Evolutionary conservation across 2,329 filamentous ascomycete species (phyloP), one percentile per base, ranked within the genome.

Genomic region (Neonectria coccinea): DNA sequence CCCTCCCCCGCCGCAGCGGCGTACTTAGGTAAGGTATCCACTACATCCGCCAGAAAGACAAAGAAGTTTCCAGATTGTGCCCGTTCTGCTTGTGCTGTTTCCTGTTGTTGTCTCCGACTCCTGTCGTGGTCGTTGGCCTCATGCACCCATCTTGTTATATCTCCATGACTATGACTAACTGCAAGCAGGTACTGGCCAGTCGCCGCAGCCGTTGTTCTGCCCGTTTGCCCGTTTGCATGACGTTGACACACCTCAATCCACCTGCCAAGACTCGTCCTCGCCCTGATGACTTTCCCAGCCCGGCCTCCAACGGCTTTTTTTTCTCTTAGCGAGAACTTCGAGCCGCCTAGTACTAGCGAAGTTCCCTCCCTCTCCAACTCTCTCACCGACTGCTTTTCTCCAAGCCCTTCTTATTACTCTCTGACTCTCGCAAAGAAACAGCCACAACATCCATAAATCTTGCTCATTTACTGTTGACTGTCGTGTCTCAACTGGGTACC

Each of bases 211-310:
- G 48, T 45, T 51, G 9, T 22, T 56, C 44, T 45, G 42, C 45
- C 5, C 10, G n/a, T 59, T 53, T 56, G 44, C 56, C 47, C 42
- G 66, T 71, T 70, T 73, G 70, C 70, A 73, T 73, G 70, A 73
- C 67, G 64, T 69, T 73, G 70, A 72, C 70, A 71, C 70, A 73
- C 62, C 54, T 59, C 66, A 67, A 62, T 67, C 71, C 52, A 42
- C 54, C 50, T 63, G 64, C 61, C 68, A 66, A 69, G 64, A 59
- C 47, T 53, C 44, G n/a, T 42, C 36, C 53, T 50, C 53, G 27
- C 22, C n/a, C 27, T 10, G 5, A 27, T 10, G 27, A 31, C 14
- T 31, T 42, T 20, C 9, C 31, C 31, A 33, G 31, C 20, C 20
- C 20, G 20, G 29, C 45, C 22, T 22, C 47, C 27, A 10, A 27